A percentile compares a stretch with the other conserved stretches of the same genome.
phyloP scores from a whole-genome alignment of 208 protist genomes.

The Phytomonas serpens region DNA sequence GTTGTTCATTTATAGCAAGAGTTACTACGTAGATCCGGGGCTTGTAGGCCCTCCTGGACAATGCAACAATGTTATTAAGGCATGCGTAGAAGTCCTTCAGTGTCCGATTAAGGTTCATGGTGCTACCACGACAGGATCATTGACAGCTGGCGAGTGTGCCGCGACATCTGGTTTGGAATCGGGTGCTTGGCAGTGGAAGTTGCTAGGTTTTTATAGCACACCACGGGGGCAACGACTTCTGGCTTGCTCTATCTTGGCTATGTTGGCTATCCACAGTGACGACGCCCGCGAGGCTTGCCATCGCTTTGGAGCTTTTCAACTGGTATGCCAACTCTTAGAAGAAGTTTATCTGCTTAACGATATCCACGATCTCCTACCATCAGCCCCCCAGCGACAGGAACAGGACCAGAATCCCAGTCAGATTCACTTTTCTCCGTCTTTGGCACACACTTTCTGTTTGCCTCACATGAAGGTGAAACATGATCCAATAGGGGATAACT shows the following conservation, averaged over 20 bases:
- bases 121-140: constrained; percentile 3
- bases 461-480: neutral
- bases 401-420: constrained; percentile 1
- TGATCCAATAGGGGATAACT: constrained; percentile 1
- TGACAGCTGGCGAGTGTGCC: neutral
- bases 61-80: constrained; percentile 33
- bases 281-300: constrained; percentile 41
- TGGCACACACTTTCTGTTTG: neutral
- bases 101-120: constrained; percentile 35
- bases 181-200: constrained; percentile 63
- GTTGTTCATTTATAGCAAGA: constrained; percentile 82
- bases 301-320: constrained; percentile 30
- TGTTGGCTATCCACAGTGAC: constrained; percentile 47
- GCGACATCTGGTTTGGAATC: constrained; percentile 7
- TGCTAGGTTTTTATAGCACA: constrained; percentile 49
- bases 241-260: constrained; percentile 44
- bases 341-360: constrained; percentile 1
- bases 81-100: constrained; percentile 51
- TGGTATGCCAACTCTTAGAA: constrained; percentile 64
- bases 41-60: constrained; percentile 49
- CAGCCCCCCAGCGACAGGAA: neutral
- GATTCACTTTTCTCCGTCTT: neutral
- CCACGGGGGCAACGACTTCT: constrained; percentile 59
- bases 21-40: constrained; percentile 66
- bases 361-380: neutral